Evolutionary conservation across 1,139 yeast genomes (phyloP).

Genomic region (Hansenula lynferdii): DNA sequence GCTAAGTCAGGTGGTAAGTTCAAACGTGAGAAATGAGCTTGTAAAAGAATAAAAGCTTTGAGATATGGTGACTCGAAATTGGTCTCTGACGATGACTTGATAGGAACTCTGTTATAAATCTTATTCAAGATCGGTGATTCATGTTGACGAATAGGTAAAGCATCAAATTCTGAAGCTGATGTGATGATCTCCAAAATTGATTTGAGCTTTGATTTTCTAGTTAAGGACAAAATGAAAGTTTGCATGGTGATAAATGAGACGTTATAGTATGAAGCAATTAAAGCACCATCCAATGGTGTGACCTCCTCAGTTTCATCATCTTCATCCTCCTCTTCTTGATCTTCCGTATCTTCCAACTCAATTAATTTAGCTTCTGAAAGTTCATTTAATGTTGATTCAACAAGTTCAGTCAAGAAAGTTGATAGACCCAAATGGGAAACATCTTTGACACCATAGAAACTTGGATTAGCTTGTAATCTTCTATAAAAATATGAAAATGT

Average conservation of each 20-base stretch:
- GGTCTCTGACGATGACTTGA: slow-evolving; percentile 38
- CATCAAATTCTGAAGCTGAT: slow-evolving; percentile 66
- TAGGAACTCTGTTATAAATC: slow-evolving; percentile 57
- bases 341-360: slow-evolving; percentile 42
- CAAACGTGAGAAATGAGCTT: slow-evolving; percentile 74
- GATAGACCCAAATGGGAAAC: slow-evolving; percentile 66
- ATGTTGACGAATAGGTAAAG: slow-evolving; percentile 52
- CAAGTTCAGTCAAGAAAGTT: slow-evolving; percentile 75
- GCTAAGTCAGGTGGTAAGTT: slow-evolving; percentile 54
- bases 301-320: slow-evolving; percentile 43
- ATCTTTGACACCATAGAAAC: slow-evolving; percentile 76
- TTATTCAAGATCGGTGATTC: slow-evolving; percentile 47
- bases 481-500: slow-evolving; percentile 82
- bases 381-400: slow-evolving; percentile 70
- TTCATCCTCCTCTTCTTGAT: slow-evolving; percentile 29
- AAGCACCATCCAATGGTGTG: slow-evolving; percentile 60
- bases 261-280: slow-evolving; percentile 71
- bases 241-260: slow-evolving; percentile 65
- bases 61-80: slow-evolving; percentile 51
- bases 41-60: slow-evolving; percentile 72
- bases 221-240: slow-evolving; percentile 42
- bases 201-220: slow-evolving; percentile 51
- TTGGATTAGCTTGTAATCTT: slow-evolving; percentile 76
- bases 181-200: slow-evolving; percentile 64
- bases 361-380: slow-evolving; percentile 57